Conservation (phyloP, 1,139 yeast genomes). For the Pichia sp. region DNA sequence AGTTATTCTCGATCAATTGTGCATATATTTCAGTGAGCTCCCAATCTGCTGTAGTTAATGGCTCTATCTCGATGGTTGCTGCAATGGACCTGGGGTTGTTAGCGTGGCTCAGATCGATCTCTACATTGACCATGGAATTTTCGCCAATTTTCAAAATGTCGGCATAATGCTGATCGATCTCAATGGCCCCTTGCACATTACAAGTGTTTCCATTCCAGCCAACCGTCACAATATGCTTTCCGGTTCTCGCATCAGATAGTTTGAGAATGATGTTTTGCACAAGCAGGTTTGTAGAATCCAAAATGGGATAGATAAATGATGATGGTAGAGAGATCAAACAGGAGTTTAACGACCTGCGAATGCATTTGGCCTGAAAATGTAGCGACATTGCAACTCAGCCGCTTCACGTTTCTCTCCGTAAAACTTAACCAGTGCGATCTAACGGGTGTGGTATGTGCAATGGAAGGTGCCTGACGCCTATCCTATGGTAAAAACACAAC, state of each 20-base stretch:
- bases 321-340: constrained; percentile 24
- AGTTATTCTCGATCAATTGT: constrained; percentile 61
- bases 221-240: constrained; percentile 9
- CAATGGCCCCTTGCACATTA: constrained; percentile 29
- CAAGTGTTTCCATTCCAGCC: constrained; percentile 27
- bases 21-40: constrained; percentile 85
- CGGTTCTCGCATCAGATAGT: constrained; percentile 12
- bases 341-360: constrained; percentile 17
- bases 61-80: constrained; percentile 65
- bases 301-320: constrained; percentile 21
- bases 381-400: too few species aligned
- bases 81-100: constrained; percentile 3
- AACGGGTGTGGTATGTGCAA: too few species aligned
- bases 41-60: constrained; percentile 78
- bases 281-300: constrained; percentile 21
- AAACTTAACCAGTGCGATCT: too few species aligned
- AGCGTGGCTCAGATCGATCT: constrained; percentile 28
- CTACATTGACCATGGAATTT: constrained; percentile 34
- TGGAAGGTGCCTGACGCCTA: too few species aligned
- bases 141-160: constrained; percentile 36
- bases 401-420: too few species aligned
- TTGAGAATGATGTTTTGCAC: constrained; percentile 24
- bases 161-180: constrained; percentile 54
- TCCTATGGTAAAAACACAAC: too few species aligned
- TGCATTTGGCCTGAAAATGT: constrained; percentile 15